Conservation (phyloP, 1,139 yeast genomes). For the Scheffersomyces insectosa region DNA sequence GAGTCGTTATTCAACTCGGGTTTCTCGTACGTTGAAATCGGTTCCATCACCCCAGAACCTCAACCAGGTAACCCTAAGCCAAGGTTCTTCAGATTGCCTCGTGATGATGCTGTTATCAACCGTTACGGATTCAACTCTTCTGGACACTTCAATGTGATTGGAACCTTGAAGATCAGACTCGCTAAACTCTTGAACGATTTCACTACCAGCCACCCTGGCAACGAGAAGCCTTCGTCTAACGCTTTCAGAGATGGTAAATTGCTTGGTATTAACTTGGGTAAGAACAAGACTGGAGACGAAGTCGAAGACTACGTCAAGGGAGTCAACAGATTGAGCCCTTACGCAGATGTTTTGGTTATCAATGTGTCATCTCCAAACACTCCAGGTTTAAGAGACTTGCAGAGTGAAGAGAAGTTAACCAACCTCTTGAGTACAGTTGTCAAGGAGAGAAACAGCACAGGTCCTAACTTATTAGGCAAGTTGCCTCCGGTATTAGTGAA, state of each 20-base stretch:
- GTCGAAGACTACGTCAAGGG: constrained; percentile 83
- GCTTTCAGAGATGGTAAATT: constrained; percentile 67
- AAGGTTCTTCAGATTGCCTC: constrained; percentile 80
- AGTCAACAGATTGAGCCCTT: constrained; percentile 74
- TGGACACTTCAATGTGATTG: constrained; percentile 78
- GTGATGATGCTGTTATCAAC: constrained; percentile 89
- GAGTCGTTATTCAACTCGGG: constrained; percentile 79
- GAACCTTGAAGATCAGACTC: constrained; percentile 63
- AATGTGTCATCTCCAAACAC: constrained; percentile 98
- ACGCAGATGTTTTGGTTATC: constrained; percentile 85
- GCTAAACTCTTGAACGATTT: constrained; percentile 32
- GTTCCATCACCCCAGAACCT: constrained; percentile 88
- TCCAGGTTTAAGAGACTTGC: constrained; percentile 89
- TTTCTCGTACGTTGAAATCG: constrained; percentile 88
- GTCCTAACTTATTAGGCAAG: constrained; percentile 37
- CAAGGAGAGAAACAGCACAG: constrained; percentile 52
- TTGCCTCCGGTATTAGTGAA: constrained; percentile 83
- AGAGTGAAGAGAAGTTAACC: constrained; percentile 72
- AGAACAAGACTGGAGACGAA: constrained; percentile 90
- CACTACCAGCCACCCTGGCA: constrained; percentile 18
- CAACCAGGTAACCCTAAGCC: constrained; percentile 95
- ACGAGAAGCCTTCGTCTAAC: constrained; percentile 40
- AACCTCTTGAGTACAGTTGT: constrained; percentile 66
- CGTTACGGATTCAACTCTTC: constrained; percentile 92
- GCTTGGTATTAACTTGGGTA: constrained; percentile 84